phyloP scores from a whole-genome alignment of 106 monocot genomes.

The Acorus gramineus region DNA sequence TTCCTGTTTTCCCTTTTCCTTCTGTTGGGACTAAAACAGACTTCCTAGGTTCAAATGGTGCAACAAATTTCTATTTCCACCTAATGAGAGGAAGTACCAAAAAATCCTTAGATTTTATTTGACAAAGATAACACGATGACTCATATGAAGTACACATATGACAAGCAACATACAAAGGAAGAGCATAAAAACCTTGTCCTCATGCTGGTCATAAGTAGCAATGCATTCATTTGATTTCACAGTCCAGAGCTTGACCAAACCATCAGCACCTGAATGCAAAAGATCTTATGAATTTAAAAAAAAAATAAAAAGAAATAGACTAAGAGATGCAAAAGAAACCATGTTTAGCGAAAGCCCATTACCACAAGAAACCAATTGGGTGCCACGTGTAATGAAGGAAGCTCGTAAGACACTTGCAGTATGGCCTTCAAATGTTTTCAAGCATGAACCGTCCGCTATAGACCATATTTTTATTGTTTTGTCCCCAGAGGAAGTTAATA shows the following conservation, averaged over 20 bases:
- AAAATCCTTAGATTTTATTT: no score
- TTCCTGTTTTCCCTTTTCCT: no score
- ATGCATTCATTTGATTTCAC: constrained; percentile 82
- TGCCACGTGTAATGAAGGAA: constrained; percentile 75
- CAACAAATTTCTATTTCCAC: no score
- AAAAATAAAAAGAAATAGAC: neutral
- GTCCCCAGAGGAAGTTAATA: constrained; percentile 92
- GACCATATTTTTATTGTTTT: constrained; percentile 90
- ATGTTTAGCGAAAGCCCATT: constrained; percentile 4
- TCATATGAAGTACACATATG: no score
- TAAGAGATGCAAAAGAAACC: neutral
- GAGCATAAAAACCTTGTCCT: constrained; percentile 49
- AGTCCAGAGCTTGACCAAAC: constrained; percentile 92
- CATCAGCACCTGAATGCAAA: constrained; percentile 73
- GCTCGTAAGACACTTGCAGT: constrained; percentile 78
- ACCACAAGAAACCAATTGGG: constrained; percentile 89
- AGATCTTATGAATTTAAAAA: neutral
- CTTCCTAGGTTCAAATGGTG: no score
- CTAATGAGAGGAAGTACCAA: no score
- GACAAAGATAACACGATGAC: no score
- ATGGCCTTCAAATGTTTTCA: constrained; percentile 95
- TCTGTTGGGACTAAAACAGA: no score
- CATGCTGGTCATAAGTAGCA: constrained; percentile 95
- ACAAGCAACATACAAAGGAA: no score
- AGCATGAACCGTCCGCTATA: constrained; percentile 84